Evolutionary conservation across 805 yeast species (phyloP).

Genomic region (Hanseniaspora clermontiae): DNA sequence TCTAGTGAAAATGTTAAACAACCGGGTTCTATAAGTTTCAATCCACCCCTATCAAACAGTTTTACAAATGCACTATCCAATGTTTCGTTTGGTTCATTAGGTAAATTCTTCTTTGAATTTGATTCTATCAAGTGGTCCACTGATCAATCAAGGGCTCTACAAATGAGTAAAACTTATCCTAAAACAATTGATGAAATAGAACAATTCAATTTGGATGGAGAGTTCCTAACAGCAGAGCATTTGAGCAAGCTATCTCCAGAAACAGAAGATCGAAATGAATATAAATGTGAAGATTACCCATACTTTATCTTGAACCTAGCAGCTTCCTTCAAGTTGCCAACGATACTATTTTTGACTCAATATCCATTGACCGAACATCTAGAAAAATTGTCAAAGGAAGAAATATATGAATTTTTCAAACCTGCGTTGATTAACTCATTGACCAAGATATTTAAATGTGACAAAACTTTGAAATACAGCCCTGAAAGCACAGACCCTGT

Average conservation of each 20-base stretch:
- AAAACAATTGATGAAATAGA: constrained; percentile 14
- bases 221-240: constrained; percentile 23
- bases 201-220: constrained; percentile 44
- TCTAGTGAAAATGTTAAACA: constrained; percentile 15
- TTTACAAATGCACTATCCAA: constrained; percentile 32
- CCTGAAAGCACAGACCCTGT: neutral
- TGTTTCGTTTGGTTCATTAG: constrained; percentile 48
- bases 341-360: constrained; percentile 56
- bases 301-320: constrained; percentile 46
- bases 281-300: constrained; percentile 45
- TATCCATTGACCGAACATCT: constrained; percentile 54
- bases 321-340: constrained; percentile 34
- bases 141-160: constrained; percentile 9
- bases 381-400: constrained; percentile 35
- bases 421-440: constrained; percentile 33
- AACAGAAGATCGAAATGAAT: neutral
- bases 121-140: constrained; percentile 41
- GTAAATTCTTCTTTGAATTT: constrained; percentile 54
- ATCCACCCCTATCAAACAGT: constrained; percentile 36
- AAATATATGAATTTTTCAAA: constrained; percentile 45
- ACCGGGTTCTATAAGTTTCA: constrained; percentile 38
- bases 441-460: constrained; percentile 15
- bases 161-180: constrained; percentile 14
- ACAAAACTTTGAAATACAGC: neutral
- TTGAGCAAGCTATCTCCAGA: neutral